phyloP scores from a whole-genome alignment of 2,329 filamentous ascomycete species.

The Aspergillus sp. region DNA sequence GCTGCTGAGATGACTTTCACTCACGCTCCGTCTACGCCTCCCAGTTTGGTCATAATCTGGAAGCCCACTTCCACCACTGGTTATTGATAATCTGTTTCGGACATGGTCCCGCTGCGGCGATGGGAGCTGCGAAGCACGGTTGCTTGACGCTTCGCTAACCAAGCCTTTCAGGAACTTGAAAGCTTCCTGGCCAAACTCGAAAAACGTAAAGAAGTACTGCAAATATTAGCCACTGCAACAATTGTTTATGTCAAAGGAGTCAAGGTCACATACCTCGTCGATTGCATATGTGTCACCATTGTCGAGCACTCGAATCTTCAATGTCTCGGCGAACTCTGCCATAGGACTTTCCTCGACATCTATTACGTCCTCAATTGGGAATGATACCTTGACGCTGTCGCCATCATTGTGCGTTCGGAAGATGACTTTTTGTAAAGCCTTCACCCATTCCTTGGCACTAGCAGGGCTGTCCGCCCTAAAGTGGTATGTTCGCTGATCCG shows the following conservation, averaged over 20 bases:
- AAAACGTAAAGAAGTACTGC: constrained; percentile 95
- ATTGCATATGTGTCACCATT: constrained; percentile 92
- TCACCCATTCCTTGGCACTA: constrained; percentile 95
- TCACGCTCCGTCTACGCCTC: constrained; percentile 53
- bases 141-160: constrained; percentile 56
- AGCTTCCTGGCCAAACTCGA: constrained; percentile 76
- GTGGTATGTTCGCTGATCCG: constrained; percentile 73
- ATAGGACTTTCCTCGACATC: constrained; percentile 90
- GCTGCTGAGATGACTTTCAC: constrained; percentile 51
- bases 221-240: constrained; percentile 9
- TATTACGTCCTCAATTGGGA: constrained; percentile 81
- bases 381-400: constrained; percentile 90
- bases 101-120: constrained; percentile 10
- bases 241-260: not conserved
- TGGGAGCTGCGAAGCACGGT: constrained; percentile 31
- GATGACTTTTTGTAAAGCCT: constrained; percentile 85
- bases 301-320: constrained; percentile 87
- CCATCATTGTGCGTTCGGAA: constrained; percentile 94
- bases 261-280: constrained; percentile 61
- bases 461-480: constrained; percentile 81
- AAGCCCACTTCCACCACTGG: constrained; percentile 9
- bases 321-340: constrained; percentile 84
- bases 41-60: constrained; percentile 6
- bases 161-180: constrained; percentile 69
- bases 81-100: constrained; percentile 17